These are phyloP conservation scores for Microcos paniculata DNA, from an alignment of 345 rosid species.

Conservation along the genomic window DNA sequence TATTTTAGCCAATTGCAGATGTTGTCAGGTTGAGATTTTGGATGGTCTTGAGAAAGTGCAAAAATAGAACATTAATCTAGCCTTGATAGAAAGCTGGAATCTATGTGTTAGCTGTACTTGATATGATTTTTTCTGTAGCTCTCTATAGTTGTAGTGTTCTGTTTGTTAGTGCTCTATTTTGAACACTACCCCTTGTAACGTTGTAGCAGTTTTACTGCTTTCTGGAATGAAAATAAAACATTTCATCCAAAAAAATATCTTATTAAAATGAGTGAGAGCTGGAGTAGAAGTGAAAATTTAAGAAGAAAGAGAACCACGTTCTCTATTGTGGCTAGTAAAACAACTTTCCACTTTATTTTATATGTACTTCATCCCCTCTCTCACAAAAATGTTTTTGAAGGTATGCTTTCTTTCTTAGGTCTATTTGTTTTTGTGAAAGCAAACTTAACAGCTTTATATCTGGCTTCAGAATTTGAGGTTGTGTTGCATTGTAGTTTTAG, in stretches of 20 bases:
- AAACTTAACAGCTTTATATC: not conserved
- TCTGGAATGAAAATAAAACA: too few species aligned
- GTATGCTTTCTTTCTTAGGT: not conserved
- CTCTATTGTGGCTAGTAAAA: not conserved
- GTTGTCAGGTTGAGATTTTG: too few species aligned
- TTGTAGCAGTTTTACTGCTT: too few species aligned
- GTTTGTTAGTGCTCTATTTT: too few species aligned
- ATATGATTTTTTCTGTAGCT: too few species aligned
- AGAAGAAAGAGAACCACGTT: not conserved
- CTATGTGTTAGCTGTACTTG: too few species aligned
- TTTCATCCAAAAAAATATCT: slow-evolving; percentile 4
- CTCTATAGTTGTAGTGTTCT: too few species aligned
- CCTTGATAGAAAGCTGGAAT: too few species aligned
- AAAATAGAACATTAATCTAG: too few species aligned
- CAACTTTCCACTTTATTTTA: not conserved
- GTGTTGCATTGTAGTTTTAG: not conserved
- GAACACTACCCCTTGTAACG: too few species aligned
- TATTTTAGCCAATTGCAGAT: too few species aligned
- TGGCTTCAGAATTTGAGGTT: not conserved
- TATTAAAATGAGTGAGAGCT: not conserved
- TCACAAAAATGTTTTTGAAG: not conserved
- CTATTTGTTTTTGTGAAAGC: not conserved
- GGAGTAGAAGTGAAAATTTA: not conserved
- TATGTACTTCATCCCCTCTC: not conserved
- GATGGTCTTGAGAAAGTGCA: too few species aligned